Evolutionary conservation across 768 basidiomycete genomes (phyloP), one percentile per base, ranked within the genome.

Genomic region (Lentinula guzmanii): DNA sequence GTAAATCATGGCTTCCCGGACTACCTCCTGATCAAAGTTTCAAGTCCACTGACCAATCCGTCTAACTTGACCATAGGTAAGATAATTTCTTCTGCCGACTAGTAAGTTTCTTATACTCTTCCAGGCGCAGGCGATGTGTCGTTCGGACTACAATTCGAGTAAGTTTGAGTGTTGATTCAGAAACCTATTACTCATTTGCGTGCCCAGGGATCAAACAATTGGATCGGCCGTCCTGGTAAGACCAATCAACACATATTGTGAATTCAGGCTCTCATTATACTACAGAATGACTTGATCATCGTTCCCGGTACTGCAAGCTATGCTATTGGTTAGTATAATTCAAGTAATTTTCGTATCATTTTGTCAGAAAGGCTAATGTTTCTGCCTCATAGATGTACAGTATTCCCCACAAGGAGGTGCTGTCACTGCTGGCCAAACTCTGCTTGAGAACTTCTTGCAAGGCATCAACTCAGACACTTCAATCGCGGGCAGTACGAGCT

Each of bases 361-460:
- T 39, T 8, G 37, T 39, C 13, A 39, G 37, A 13, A 39, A 39
- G 28, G 18, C 16, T 57, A 9, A 37, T n/a, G n/a, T 34, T 35
- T 9, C 33, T 10, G 16, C 21, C 9, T 11, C 18, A 48, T 52
- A 81, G 86, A 85, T 61, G 86, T 90, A 4, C 76, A 84, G 53
- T 90, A 80, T 71, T 76, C 82, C 9, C 84, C 86, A 0, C 82
- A 84, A 63, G 84, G 83, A 5, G 72, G 67, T 21, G 82, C 84
- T 5, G 70, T 75, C n/a, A 66, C 76, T 1, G 81, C 86, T 1
- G 88, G 89, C 21, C 77, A 76, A 58, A 66, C 68, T 8, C 68
- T 90, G 62, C 77, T 91, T 52, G 81, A 87, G 70, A 86, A 87
- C 68, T 90, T 83, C 67, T 70, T 91, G n/a, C 83, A 87, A 71